phyloP scores from a whole-genome alignment of 345 rosid species.

The Camelina hispida region DNA sequence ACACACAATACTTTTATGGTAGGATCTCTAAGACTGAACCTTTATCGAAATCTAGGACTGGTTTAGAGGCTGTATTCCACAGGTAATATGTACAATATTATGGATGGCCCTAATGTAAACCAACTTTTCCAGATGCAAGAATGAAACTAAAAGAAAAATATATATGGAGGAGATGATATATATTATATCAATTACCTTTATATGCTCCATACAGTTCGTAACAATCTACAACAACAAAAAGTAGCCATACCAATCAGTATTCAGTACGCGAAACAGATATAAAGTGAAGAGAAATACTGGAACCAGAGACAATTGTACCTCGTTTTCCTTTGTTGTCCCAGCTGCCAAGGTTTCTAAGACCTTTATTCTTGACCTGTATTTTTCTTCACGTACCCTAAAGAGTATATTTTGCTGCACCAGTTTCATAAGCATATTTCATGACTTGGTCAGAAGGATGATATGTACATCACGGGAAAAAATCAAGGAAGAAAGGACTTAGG shows the following conservation, averaged over 20 bases:
- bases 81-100: background rate
- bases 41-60: background rate
- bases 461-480: slow-evolving; percentile 12
- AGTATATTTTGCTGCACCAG: slow-evolving; percentile 75
- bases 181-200: slow-evolving; percentile 48
- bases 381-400: slow-evolving; percentile 68
- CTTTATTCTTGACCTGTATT: slow-evolving; percentile 72
- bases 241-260: slow-evolving; percentile 31
- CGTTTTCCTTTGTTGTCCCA: slow-evolving; percentile 77
- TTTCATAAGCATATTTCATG: slow-evolving; percentile 37
- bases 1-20: slow-evolving; percentile 1
- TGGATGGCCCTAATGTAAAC: slow-evolving; percentile 6
- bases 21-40: slow-evolving; percentile 22
- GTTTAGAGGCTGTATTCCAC: background rate
- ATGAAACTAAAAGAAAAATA: background rate
- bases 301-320: slow-evolving; percentile 55
- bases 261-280: slow-evolving; percentile 16
- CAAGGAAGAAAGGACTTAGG: slow-evolving; percentile 27
- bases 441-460: slow-evolving; percentile 36
- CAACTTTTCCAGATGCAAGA: slow-evolving; percentile 26
- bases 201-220: slow-evolving; percentile 50
- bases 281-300: slow-evolving; percentile 9
- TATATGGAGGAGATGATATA: slow-evolving; percentile 14
- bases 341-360: slow-evolving; percentile 77
- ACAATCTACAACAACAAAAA: slow-evolving; percentile 49